Evolutionary conservation across 345 rosid species (phyloP).

Genomic region (Euphorbia peplus): DNA sequence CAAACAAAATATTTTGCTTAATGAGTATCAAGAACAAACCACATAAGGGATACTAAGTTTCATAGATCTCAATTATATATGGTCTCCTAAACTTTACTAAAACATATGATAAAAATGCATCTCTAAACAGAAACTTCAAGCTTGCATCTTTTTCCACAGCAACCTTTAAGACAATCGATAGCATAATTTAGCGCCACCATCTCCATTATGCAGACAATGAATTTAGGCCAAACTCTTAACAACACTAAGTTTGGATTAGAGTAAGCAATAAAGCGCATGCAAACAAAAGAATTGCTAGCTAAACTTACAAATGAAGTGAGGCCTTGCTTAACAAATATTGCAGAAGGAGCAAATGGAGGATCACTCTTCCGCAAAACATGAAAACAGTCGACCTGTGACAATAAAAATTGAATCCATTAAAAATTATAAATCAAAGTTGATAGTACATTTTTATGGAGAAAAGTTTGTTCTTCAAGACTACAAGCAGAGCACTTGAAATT

Average conservation of each 20-base stretch:
- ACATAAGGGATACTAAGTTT: background rate
- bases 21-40: background rate
- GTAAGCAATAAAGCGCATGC: background rate
- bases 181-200: background rate
- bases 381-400: constrained; percentile 88
- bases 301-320: constrained; percentile 86
- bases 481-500: background rate
- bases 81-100: background rate
- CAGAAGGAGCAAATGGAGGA: constrained; percentile 80
- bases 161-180: background rate
- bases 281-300: constrained; percentile 5
- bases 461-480: background rate
- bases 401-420: constrained; percentile 9
- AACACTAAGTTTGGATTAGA: background rate
- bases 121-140: constrained; percentile 2
- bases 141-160: background rate
- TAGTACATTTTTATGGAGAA: background rate
- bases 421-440: background rate
- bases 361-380: constrained; percentile 96
- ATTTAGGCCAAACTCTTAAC: background rate
- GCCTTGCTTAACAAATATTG: constrained; percentile 86
- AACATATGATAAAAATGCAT: background rate
- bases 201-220: background rate
- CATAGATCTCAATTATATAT: background rate
- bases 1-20: background rate